These are phyloP conservation scores for Penicillium expansum DNA, from an alignment of 2,329 filamentous ascomycete species.

Conservation along the genomic window DNA sequence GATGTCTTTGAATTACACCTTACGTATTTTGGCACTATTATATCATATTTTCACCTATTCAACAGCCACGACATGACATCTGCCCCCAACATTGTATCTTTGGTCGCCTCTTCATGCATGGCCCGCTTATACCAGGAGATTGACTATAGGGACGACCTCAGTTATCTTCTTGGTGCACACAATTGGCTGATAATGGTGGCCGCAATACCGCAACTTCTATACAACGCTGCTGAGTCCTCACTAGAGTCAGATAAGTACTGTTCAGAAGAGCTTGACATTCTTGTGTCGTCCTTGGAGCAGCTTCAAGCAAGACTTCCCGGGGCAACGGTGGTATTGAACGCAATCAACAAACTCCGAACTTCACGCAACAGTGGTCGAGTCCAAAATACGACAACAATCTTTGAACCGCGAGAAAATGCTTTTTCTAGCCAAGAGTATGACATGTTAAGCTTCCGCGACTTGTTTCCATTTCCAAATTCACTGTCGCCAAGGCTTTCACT, in stretches of 20 bases:
- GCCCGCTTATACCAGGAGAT: background rate
- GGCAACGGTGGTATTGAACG: slow-evolving; percentile 1
- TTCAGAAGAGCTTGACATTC: background rate
- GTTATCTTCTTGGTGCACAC: background rate
- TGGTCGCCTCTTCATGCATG: background rate
- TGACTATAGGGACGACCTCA: background rate
- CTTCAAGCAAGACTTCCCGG: slow-evolving; percentile 1
- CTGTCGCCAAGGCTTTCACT: background rate
- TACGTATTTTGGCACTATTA: background rate
- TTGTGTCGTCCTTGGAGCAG: background rate
- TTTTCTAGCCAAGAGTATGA: background rate
- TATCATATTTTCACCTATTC: background rate
- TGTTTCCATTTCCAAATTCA: background rate
- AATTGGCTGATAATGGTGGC: background rate
- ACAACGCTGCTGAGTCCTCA: background rate
- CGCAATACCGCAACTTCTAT: background rate
- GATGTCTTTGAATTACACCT: background rate
- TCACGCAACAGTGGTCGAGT: background rate
- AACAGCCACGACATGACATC: background rate
- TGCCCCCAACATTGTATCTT: background rate
- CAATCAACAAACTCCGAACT: slow-evolving; percentile 1
- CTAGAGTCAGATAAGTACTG: background rate
- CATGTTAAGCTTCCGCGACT: background rate
- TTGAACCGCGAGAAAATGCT: background rate
- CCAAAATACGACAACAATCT: background rate